Conservation (phyloP, 148 eudicot genomes). For the Heliamphora exappendiculata region DNA sequence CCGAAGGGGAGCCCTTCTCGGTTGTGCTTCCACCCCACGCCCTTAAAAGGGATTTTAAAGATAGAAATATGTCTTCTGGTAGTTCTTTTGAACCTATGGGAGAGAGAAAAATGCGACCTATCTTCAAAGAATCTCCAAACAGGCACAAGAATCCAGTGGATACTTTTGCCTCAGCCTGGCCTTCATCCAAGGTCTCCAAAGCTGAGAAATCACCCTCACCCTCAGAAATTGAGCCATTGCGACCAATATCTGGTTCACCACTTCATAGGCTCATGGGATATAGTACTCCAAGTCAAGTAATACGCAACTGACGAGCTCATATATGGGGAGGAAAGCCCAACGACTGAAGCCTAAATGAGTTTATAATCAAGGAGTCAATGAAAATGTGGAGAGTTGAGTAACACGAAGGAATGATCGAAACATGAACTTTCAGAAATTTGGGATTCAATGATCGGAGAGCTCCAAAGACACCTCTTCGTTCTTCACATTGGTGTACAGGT, state of each 20-base stretch:
- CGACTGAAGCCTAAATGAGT: background rate
- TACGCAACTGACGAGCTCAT: slow-evolving; percentile 10
- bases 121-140: slow-evolving; percentile 13
- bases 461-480: background rate
- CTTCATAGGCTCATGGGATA: slow-evolving; percentile 90
- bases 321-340: background rate
- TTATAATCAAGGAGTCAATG: background rate
- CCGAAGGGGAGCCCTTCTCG: slow-evolving; percentile 24
- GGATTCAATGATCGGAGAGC: background rate
- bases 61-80: slow-evolving; percentile 21
- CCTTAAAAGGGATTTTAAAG: slow-evolving; percentile 8
- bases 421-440: background rate
- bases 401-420: background rate
- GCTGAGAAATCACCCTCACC: slow-evolving; percentile 32
- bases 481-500: background rate
- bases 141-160: slow-evolving; percentile 15
- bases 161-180: slow-evolving; percentile 15
- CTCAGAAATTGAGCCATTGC: slow-evolving; percentile 42
- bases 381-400: background rate
- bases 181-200: slow-evolving; percentile 23
- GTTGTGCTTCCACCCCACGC: slow-evolving; percentile 11
- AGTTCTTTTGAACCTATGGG: slow-evolving; percentile 25
- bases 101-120: slow-evolving; percentile 19
- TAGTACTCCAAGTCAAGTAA: slow-evolving; percentile 45
- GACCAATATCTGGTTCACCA: slow-evolving; percentile 40